Percentiles rank a stretch among this genome's conserved stretches.
Conservation (phyloP, 1,284 basidiomycete species). For the Fomitopsis palustris region DNA sequence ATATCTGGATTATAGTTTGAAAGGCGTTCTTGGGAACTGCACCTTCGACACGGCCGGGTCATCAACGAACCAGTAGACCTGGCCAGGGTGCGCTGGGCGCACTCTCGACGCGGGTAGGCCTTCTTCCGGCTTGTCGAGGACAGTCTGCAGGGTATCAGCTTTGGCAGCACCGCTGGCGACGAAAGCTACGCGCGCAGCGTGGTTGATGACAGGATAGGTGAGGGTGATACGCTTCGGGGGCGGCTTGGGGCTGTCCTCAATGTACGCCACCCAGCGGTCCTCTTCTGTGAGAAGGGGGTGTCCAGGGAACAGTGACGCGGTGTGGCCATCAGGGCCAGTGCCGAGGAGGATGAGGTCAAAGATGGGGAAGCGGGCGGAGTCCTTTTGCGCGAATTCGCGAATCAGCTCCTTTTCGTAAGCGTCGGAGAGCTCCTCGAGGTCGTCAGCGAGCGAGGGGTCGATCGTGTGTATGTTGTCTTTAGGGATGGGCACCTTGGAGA, state of each 20-base stretch:
- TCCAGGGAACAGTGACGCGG: conserved; percentile 92
- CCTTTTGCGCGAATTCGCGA: conserved; percentile 83
- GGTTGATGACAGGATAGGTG: conserved; percentile 91
- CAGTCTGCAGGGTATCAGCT: conserved; percentile 68
- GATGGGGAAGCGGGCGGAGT: conserved; percentile 89
- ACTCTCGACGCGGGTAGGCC: conserved; percentile 86
- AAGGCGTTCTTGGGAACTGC: conserved; percentile 48
- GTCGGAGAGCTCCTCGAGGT: conserved; percentile 87
- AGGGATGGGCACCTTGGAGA: conserved; percentile 83
- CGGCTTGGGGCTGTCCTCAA: conserved; percentile 93
- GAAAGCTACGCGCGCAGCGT: conserved; percentile 85
- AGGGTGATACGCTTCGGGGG: conserved; percentile 89
- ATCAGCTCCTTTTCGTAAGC: conserved; percentile 94
- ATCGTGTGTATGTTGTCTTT: conserved; percentile 81
- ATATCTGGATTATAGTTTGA: conserved; percentile 41
- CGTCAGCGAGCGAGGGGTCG: conserved; percentile 67
- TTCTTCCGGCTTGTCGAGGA: conserved; percentile 81
- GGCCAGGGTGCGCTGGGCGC: conserved; percentile 75
- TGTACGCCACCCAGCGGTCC: conserved; percentile 91
- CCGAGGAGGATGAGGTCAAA: conserved; percentile 95
- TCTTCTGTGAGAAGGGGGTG: conserved; percentile 84
- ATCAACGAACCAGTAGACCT: conserved; percentile 90
- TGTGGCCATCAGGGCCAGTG: conserved; percentile 95
- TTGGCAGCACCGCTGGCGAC: conserved; percentile 86
- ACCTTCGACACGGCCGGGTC: conserved; percentile 72